Evolutionary conservation across 768 basidiomycete genomes (phyloP), one percentile per base, ranked within the genome.

Genomic region (Phlebiopsis flavidoalba): DNA sequence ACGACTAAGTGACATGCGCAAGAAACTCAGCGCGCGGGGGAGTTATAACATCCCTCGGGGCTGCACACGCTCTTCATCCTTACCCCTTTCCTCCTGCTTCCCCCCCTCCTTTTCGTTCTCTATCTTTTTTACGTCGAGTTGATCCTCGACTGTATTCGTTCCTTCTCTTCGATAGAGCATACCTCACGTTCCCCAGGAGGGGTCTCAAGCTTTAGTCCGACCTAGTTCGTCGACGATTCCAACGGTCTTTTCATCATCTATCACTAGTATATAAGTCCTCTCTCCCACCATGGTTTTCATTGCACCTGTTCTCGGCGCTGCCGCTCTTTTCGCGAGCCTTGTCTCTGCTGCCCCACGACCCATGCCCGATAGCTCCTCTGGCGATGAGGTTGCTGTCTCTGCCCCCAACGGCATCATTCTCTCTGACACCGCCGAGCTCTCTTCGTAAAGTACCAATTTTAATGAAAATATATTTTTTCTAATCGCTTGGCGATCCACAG

Each of bases 101-200:
- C 40, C 64, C 66, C 68, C 64, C 67, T 66, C 69, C 68, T 73
- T 71, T 72, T 67, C 64, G 72, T 69, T 62, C 55, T 65, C 65
- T 68, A 63, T 68, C 67, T 75, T 77, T 73, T 72, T 75, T 56
- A 47, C 71, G 82, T 84, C 84, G 84, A 84, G 82, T 87, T 81
- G 87, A 83, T 76, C 76, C 77, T 84, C 84, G 81, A 81, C 83
- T 76, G 73, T 70, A 66, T 75, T 75, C 75, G 79, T 84, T 83
- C 77, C 71, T 83, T 80, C 75, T 60, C 86, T 88, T 88, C 82
- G 86, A 86, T 74, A 88, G 86, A 86, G 82, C 76, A 70, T 69
- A 70, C 73, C 76, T 52, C 72, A 74, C 48, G 69, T 77, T 80
- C 85, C 83, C 80, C 84, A 75, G 84, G 80, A 83, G 85, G n/a